Percentiles rank a stretch among this genome's conserved stretches.
Conservation (phyloP, 768 basidiomycete species). For the Strobilomyces echinocephalus region DNA sequence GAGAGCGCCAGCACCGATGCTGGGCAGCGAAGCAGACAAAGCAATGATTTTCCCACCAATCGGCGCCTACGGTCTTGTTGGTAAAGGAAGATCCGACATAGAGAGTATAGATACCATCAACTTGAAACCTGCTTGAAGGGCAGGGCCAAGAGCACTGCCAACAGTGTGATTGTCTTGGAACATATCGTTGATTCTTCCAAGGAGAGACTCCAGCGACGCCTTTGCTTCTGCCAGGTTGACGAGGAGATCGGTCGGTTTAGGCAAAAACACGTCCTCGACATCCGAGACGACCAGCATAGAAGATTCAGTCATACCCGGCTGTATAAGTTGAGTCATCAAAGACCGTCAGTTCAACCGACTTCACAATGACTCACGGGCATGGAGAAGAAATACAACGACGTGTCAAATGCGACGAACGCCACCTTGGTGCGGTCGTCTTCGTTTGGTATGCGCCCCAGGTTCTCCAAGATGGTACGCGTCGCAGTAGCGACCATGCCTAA, state of each 20-base stretch:
- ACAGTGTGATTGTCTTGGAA: conserved; percentile 94
- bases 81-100: background rate
- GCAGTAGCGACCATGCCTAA: conserved; percentile 98
- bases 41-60: conserved; percentile 95
- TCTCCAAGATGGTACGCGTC: conserved; percentile 93
- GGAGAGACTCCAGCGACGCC: conserved; percentile 71
- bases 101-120: conserved; percentile 60
- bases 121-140: conserved; percentile 93
- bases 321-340: background rate
- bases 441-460: conserved; percentile 91
- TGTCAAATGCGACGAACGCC: conserved; percentile 88
- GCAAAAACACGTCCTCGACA: conserved; percentile 94
- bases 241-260: conserved; percentile 93
- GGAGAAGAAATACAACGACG: conserved; percentile 94
- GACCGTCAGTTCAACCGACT: background rate
- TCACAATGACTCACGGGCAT: conserved; percentile 48
- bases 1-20: conserved; percentile 81
- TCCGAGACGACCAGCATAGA: conserved; percentile 97
- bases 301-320: conserved; percentile 73
- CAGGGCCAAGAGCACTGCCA: conserved; percentile 92
- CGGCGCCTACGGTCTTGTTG: conserved; percentile 49
- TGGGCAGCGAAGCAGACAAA: conserved; percentile 81
- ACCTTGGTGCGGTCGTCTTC: conserved; percentile 91
- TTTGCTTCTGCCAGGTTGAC: conserved; percentile 89
- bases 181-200: conserved; percentile 89